phyloP scores from a whole-genome alignment of 2,329 filamentous ascomycete species.

The Dactylellina cionopaga region DNA sequence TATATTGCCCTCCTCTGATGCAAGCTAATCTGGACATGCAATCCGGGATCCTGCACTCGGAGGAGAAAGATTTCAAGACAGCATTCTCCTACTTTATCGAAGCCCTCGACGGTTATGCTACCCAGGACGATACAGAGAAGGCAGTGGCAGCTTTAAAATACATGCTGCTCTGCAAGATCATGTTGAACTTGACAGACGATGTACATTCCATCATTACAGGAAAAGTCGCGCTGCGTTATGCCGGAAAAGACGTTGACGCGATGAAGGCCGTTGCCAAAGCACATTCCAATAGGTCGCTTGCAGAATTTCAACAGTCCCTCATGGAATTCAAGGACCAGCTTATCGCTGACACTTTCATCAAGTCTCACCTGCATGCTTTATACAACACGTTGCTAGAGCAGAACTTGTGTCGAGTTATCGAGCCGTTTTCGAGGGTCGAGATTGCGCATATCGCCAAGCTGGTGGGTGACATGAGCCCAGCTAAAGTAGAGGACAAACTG shows the following conservation, averaged over 20 bases:
- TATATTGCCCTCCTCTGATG: constrained; percentile 93
- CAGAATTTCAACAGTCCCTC: constrained; percentile 95
- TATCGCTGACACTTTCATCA: constrained; percentile 93
- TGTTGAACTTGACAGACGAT: constrained; percentile 96
- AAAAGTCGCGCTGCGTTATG: constrained; percentile 96
- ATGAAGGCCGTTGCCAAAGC: constrained; percentile 99
- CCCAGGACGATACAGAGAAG: constrained; percentile 84
- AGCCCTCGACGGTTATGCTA: constrained; percentile 94
- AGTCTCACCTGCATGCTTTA: constrained; percentile 91
- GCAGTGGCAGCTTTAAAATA: constrained; percentile 99
- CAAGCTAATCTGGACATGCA: constrained; percentile 99
- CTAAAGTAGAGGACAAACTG: constrained; percentile 96
- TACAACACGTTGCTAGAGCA: constrained; percentile 99
- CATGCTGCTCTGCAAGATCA: constrained; percentile 99
- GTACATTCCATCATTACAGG: constrained; percentile 93
- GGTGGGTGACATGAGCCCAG: constrained; percentile 87
- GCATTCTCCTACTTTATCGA: constrained; percentile 99
- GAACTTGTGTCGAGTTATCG: constrained; percentile 99
- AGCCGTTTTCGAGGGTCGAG: constrained; percentile 96
- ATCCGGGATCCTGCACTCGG: constrained; percentile 97
- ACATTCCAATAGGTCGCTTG: constrained; percentile 92
- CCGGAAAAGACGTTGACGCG: constrained; percentile 92
- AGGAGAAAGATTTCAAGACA: constrained; percentile 99
- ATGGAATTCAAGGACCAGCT: constrained; percentile 92
- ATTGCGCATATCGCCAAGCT: constrained; percentile 97